Conservation (phyloP, 208 protist genomes). For the Leishmania guyanensis region DNA sequence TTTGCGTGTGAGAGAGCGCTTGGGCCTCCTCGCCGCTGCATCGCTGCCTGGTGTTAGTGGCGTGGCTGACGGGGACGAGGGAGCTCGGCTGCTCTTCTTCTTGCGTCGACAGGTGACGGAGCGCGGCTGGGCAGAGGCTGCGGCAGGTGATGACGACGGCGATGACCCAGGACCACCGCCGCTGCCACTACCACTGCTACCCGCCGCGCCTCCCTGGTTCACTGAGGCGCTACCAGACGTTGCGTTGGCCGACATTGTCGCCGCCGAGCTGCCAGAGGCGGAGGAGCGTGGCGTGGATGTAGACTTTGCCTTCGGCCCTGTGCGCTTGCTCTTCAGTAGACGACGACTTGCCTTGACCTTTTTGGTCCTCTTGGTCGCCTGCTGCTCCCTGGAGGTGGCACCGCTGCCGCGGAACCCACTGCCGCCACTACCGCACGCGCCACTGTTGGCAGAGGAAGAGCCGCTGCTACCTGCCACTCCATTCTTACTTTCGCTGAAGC, state of each 20-base stretch:
- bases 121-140: constrained; percentile 7
- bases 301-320: not conserved
- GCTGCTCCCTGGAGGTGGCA: constrained; percentile 3
- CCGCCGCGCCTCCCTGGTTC: not conserved
- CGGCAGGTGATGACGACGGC: not conserved
- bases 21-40: not conserved
- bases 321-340: constrained; percentile 24
- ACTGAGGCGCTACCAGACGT: constrained; percentile 4
- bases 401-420: not conserved
- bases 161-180: not conserved
- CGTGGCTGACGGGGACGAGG: not conserved
- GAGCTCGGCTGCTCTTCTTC: constrained; percentile 3
- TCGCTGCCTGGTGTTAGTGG: constrained; percentile 1
- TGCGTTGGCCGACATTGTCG: not conserved
- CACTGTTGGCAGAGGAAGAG: not conserved
- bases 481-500: constrained; percentile 6
- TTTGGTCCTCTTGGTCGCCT: constrained; percentile 12
- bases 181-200: not conserved
- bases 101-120: constrained; percentile 16
- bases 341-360: constrained; percentile 17
- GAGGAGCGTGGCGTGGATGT: constrained; percentile 5
- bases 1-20: not conserved
- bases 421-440: constrained; percentile 2
- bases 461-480: not conserved
- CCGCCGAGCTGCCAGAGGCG: not conserved